These are phyloP conservation scores for Starmerella floricola DNA, from an alignment of 805 yeast genomes.

Conservation along the genomic window DNA sequence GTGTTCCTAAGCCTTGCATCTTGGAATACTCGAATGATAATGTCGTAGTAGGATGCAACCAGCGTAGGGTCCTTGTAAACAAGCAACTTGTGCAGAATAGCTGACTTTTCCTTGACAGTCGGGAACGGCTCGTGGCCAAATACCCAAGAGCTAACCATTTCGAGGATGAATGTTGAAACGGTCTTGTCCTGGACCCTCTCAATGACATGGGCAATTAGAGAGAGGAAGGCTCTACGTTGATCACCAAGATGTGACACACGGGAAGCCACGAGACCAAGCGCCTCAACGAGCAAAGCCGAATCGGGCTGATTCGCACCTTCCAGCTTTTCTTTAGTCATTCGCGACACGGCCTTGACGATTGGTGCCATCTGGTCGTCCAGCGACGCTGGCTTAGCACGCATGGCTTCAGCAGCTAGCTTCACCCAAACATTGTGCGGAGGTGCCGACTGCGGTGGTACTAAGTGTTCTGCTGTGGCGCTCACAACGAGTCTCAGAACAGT, in stretches of 20 bases:
- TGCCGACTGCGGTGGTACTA: conserved; percentile 4
- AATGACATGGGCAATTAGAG: conserved; percentile 75
- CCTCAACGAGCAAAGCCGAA: conserved; percentile 47
- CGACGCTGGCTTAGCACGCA: conserved; percentile 57
- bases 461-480: conserved; percentile 9
- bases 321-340: conserved; percentile 21
- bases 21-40: conserved; percentile 77
- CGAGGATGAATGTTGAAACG: conserved; percentile 60
- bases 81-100: conserved; percentile 84
- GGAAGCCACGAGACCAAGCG: conserved; percentile 62
- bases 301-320: conserved; percentile 19
- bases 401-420: conserved; percentile 59
- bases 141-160: conserved; percentile 78
- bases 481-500: conserved; percentile 8
- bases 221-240: conserved; percentile 77
- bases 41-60: conserved; percentile 69
- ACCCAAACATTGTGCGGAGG: conserved; percentile 36
- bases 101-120: conserved; percentile 90
- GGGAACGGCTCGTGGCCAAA: conserved; percentile 75
- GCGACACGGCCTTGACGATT: conserved; percentile 65
- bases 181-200: conserved; percentile 75
- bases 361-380: conserved; percentile 65
- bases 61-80: conserved; percentile 59
- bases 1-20: conserved; percentile 65
- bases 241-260: conserved; percentile 84